Evolutionary conservation across 2,329 filamentous ascomycete species (phyloP), one percentile per base, ranked within the genome.

Genomic region (Ilyonectria robusta): DNA sequence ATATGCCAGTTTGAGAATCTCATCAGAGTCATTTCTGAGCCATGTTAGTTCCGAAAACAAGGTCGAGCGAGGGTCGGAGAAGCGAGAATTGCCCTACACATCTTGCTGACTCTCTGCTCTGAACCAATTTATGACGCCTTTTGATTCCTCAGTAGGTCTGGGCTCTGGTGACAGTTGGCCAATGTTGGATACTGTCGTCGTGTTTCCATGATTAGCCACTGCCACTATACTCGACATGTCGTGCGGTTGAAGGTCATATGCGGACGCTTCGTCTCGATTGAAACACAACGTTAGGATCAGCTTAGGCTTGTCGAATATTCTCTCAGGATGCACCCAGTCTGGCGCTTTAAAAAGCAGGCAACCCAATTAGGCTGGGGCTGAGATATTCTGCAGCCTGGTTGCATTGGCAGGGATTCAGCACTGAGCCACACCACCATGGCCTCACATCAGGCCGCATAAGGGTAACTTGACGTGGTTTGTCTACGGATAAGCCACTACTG

Each of bases 1-100:
- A 6, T 47, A 69, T 31, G 64, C 56, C 17, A 33, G 29, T 44
- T 40, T 69, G 0, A 67, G 57, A 15, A 68, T 59, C 17, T n/a
- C n/a, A 3, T 51, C 31, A 13, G 65, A 53, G 2, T 57, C 47
- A 15, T 60, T 46, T 13, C 65, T 67, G 2, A 1, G 9, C 10
- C n/a, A 21, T 1, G 4, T 67, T 9, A 64, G 55, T n/a, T 37
- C n/a, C 7, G 3, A 11, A 33, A 33, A 35, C 17, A 23, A 17
- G 5, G 13, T 3, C 50, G 26, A 26, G 26, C 26, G 26, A n/a
- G 17, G 21, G 8, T 6, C 13, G n/a, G 5, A 19, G 13, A 48
- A 33, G 15, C 50, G 26, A 53, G 11, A 1, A 5, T 21, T 46
- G 6, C 23, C 44, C 35, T 65, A 67, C 65, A 57, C 11, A 8